A percentile compares a stretch with the other conserved stretches of the same genome.
phyloP scores from a whole-genome alignment of 1,284 basidiomycete species.

The Papiliotrema fonsecae region DNA sequence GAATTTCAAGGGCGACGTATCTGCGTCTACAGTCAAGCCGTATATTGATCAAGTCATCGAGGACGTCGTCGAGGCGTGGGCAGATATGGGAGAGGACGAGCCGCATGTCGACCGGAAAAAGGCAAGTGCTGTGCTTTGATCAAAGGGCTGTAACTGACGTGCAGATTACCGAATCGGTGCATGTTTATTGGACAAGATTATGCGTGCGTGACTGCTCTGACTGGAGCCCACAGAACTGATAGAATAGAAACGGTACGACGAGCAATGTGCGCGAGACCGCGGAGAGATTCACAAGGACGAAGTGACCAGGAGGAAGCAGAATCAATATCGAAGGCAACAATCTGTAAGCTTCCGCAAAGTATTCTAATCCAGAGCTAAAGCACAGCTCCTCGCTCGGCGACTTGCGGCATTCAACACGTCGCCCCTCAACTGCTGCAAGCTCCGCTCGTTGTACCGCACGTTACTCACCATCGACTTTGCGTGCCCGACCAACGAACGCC shows the following conservation, averaged over 20 bases:
- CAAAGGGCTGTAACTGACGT: background rate
- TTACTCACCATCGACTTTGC: slow-evolving; percentile 46
- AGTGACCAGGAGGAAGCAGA: slow-evolving; percentile 39
- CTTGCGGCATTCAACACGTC: slow-evolving; percentile 39
- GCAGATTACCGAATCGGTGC: slow-evolving; percentile 32
- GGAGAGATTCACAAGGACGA: slow-evolving; percentile 44
- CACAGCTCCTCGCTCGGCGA: slow-evolving; percentile 35
- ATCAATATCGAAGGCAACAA: slow-evolving; percentile 45
- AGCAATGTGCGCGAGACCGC: slow-evolving; percentile 34
- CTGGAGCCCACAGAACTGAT: background rate
- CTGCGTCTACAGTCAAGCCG: slow-evolving; percentile 20
- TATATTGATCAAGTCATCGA: slow-evolving; percentile 34
- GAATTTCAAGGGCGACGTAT: slow-evolving; percentile 30
- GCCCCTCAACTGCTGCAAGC: slow-evolving; percentile 39
- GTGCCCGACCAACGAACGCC: slow-evolving; percentile 36
- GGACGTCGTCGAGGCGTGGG: slow-evolving; percentile 32
- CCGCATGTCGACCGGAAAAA: slow-evolving; percentile 29
- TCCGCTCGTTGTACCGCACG: slow-evolving; percentile 43
- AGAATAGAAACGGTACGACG: slow-evolving; percentile 40
- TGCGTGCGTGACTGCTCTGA: slow-evolving; percentile 15
- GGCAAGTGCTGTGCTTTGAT: slow-evolving; percentile 7
- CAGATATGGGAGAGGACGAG: slow-evolving; percentile 14
- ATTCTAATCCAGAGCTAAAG: background rate
- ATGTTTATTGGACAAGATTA: slow-evolving; percentile 42
- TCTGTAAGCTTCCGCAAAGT: slow-evolving; percentile 19